Percentiles rank a stretch among this genome's conserved stretches.
Conservation (phyloP, 805 yeast species). For the Metschnikowia colocasiae region DNA sequence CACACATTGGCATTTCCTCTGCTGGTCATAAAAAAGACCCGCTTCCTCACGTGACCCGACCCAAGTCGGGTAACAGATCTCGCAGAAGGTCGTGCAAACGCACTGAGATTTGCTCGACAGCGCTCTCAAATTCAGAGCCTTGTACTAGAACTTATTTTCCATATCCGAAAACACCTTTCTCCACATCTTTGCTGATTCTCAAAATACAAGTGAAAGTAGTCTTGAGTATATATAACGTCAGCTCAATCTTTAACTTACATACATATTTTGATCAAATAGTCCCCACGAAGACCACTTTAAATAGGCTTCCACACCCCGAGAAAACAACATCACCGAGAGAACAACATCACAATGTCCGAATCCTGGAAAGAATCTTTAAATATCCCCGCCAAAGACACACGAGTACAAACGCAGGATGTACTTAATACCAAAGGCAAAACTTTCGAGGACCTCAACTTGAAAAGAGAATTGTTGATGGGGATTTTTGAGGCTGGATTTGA, state of each 20-base stretch:
- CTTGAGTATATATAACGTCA: background rate
- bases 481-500: constrained; percentile 98
- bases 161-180: background rate
- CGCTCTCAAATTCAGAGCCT: constrained; percentile 4
- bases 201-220: background rate
- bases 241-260: background rate
- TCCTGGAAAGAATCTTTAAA: constrained; percentile 71
- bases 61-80: constrained; percentile 5
- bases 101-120: background rate
- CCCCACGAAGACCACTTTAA: constrained; percentile 1
- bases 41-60: background rate
- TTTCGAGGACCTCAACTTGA: constrained; percentile 88
- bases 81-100: constrained; percentile 3
- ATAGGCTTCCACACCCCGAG: background rate
- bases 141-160: background rate
- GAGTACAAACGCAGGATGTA: constrained; percentile 97
- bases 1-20: background rate
- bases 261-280: background rate
- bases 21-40: background rate
- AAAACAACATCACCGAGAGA: background rate
- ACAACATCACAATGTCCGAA: constrained; percentile 15
- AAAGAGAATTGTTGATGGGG: constrained; percentile 94
- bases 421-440: constrained; percentile 83
- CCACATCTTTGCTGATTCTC: background rate
- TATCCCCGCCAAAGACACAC: constrained; percentile 79